These are phyloP conservation scores for Bimuria novae-zelandiae DNA, from an alignment of 2,329 filamentous ascomycete species.

Conservation along the genomic window DNA sequence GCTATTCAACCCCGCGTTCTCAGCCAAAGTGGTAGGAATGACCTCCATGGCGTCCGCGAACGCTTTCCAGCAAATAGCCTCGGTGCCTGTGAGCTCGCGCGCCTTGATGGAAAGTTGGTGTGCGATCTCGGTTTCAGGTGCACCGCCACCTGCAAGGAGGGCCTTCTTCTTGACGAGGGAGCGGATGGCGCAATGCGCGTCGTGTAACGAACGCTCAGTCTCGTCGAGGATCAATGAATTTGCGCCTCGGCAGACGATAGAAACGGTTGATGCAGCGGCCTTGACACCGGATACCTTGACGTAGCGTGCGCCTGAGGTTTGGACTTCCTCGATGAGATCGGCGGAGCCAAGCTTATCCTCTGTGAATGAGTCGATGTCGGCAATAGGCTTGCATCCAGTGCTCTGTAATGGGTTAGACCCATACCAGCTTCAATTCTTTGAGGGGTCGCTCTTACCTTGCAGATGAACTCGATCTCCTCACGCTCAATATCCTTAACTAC, in stretches of 20 bases:
- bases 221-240: constrained; percentile 95
- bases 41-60: constrained; percentile 98
- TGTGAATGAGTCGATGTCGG: constrained; percentile 96
- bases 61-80: constrained; percentile 98
- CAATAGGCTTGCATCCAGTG: constrained; percentile 97
- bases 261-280: constrained; percentile 81
- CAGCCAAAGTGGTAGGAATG: constrained; percentile 92
- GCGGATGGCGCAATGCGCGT: constrained; percentile 95
- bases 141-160: constrained; percentile 95
- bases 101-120: constrained; percentile 82
- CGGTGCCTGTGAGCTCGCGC: constrained; percentile 83
- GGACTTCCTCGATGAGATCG: constrained; percentile 90
- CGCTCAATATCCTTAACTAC: constrained; percentile 97
- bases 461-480: constrained; percentile 98
- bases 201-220: constrained; percentile 94
- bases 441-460: constrained; percentile 63
- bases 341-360: constrained; percentile 97
- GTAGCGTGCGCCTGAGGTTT: constrained; percentile 85
- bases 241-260: constrained; percentile 90
- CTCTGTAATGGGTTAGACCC: constrained; percentile 53
- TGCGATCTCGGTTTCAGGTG: constrained; percentile 94
- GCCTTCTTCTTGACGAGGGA: constrained; percentile 99
- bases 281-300: constrained; percentile 95
- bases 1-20: constrained; percentile 96
- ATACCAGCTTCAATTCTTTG: not conserved